Evolutionary conservation across 2,329 filamentous ascomycete species (phyloP).

Genomic region (Hymenotorrendiella dingleyae): DNA sequence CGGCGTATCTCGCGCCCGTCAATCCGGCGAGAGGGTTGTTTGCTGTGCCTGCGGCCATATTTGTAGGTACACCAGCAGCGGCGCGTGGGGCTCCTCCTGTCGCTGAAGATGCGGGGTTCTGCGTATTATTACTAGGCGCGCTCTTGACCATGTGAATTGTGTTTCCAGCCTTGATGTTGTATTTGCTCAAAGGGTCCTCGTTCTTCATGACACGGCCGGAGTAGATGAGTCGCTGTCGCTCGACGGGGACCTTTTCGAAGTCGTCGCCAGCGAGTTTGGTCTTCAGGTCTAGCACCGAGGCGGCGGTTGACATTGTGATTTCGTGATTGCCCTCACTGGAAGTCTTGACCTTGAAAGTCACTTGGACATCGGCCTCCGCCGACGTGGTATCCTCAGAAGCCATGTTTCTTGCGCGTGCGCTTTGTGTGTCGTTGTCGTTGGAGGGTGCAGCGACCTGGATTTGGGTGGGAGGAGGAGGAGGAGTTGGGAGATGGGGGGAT

Average conservation of each 20-base stretch:
- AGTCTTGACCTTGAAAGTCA: slow-evolving; percentile 98
- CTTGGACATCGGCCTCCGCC: slow-evolving; percentile 59
- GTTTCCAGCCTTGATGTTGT: slow-evolving; percentile 95
- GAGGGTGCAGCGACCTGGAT: not conserved
- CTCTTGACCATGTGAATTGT: slow-evolving; percentile 97
- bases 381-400: slow-evolving; percentile 54
- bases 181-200: slow-evolving; percentile 72
- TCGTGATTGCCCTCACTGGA: slow-evolving; percentile 82
- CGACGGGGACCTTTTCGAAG: slow-evolving; percentile 78
- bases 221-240: slow-evolving; percentile 93
- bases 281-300: slow-evolving; percentile 82
- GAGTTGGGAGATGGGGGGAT: not conserved
- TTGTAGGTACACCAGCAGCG: slow-evolving; percentile 60
- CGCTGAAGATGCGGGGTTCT: slow-evolving; percentile 43
- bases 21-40: slow-evolving; percentile 87
- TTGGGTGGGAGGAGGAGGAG: not conserved
- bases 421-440: not conserved
- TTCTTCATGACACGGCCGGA: slow-evolving; percentile 97
- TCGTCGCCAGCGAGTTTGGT: slow-evolving; percentile 75
- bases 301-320: slow-evolving; percentile 71
- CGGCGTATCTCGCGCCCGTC: slow-evolving; percentile 89
- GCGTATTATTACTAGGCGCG: slow-evolving; percentile 63
- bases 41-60: slow-evolving; percentile 75
- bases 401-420: slow-evolving; percentile 19
- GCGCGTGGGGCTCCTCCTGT: slow-evolving; percentile 39